Evolutionary conservation across 1,284 basidiomycete genomes (phyloP).

Genomic region (Ganoderma leucocontextum): DNA sequence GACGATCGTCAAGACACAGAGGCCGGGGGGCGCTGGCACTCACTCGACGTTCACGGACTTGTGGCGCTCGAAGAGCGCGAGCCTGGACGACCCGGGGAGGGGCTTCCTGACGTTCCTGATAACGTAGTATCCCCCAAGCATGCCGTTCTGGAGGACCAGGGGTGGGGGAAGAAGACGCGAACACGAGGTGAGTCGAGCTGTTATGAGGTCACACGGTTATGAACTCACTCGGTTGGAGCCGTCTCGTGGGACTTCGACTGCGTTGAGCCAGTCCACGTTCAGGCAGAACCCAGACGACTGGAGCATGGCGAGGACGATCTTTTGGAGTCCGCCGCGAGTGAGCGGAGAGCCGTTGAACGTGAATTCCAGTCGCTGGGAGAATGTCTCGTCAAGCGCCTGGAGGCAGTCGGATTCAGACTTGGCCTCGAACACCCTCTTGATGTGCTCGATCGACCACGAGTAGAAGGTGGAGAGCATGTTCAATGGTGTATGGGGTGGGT

Average conservation of each 20-base stretch:
- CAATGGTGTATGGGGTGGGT: slow-evolving; percentile 12
- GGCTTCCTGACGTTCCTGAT: slow-evolving; percentile 57
- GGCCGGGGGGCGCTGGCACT: slow-evolving; percentile 34
- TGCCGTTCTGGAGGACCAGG: slow-evolving; percentile 49
- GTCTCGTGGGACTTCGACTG: slow-evolving; percentile 54
- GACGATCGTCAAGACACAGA: slow-evolving; percentile 13
- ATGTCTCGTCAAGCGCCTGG: slow-evolving; percentile 55
- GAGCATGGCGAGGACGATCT: slow-evolving; percentile 56
- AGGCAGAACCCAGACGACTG: slow-evolving; percentile 49
- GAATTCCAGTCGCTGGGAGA: slow-evolving; percentile 50
- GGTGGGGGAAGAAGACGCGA: slow-evolving; percentile 3
- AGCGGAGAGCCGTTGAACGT: slow-evolving; percentile 56
- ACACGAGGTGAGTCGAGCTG: slow-evolving; percentile 15
- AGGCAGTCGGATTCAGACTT: slow-evolving; percentile 52
- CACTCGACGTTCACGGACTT: slow-evolving; percentile 62
- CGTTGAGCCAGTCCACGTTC: slow-evolving; percentile 58
- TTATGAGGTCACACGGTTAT: slow-evolving; percentile 19
- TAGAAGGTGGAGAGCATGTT: slow-evolving; percentile 52
- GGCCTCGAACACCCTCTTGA: slow-evolving; percentile 60
- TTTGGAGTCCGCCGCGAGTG: slow-evolving; percentile 49
- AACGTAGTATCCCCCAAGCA: slow-evolving; percentile 59
- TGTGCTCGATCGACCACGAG: slow-evolving; percentile 62
- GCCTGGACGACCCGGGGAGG: slow-evolving; percentile 44
- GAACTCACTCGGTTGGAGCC: slow-evolving; percentile 51
- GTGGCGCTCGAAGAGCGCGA: slow-evolving; percentile 54